A percentile compares a stretch with the other conserved stretches of the same genome.
Evolutionary conservation across 306 rosid species (phyloP).

Genomic region (Cotoneaster glaucophyllus): DNA sequence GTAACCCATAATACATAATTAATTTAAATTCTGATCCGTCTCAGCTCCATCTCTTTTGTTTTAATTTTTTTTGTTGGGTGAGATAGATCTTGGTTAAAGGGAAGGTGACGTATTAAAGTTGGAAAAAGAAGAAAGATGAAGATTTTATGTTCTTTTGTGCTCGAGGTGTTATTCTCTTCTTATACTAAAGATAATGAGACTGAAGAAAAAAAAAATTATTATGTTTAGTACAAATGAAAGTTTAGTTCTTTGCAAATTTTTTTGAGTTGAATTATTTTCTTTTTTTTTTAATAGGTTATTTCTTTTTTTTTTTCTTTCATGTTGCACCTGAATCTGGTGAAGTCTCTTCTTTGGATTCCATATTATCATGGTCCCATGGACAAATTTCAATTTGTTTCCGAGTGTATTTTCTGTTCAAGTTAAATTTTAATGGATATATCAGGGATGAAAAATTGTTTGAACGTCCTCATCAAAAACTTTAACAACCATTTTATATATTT

Average conservation of each 20-base stretch:
- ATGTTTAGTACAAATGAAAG: not conserved
- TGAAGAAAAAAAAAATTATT: not conserved
- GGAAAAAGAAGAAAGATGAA: not conserved
- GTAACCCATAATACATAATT: not conserved
- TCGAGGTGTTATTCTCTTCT: constrained; percentile 13
- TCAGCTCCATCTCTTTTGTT: not conserved
- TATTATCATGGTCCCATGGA: too few species aligned
- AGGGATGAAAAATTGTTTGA: too few species aligned
- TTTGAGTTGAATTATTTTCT: too few species aligned
- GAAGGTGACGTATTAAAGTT: not conserved
- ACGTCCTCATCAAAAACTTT: too few species aligned
- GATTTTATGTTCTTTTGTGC: constrained; percentile 11
- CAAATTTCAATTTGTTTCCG: too few species aligned
- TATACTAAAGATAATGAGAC: not conserved
- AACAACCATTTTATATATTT: too few species aligned
- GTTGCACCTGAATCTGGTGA: not conserved
- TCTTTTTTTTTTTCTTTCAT: not conserved
- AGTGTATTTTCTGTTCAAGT: too few species aligned
- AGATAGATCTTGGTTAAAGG: not conserved
- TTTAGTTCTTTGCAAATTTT: not conserved
- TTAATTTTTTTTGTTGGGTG: not conserved
- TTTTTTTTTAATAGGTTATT: not conserved
- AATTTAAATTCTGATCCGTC: not conserved
- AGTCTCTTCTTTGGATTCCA: too few species aligned
- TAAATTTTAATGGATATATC: too few species aligned